Base-by-base conservation (phyloP, 2,329 filamentous ascomycete species). In the Phyllosticta citriasiana region DNA sequence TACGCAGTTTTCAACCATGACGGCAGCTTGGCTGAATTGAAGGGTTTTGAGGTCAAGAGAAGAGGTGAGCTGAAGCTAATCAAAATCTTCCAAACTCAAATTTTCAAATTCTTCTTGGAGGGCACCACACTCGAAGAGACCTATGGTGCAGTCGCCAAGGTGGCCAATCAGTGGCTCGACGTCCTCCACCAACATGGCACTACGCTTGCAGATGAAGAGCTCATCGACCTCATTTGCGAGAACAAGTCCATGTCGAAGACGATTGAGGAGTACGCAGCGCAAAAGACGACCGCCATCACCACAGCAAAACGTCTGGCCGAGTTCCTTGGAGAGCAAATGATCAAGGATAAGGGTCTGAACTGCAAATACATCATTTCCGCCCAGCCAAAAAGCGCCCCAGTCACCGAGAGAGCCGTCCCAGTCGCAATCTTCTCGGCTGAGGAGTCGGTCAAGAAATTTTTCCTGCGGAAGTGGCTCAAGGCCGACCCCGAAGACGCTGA, bases 1-100 rank as follows among this genome's bases (percentile, higher is more conserved):
- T 99, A 99, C 72, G 94, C 95, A 51, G 94, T 99, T 3, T 99
- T 99, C 83, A 99, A 99, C 70, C 89, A 97, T 64, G 94, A 99
- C 69, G 94, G 95, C 50, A 96, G 88, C 73, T 80, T 99, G 58
- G 94, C 94, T 14, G 94, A 99, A 72, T 75, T 99, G 70, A 99
- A 99, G 71, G 94, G 94, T 5, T 99, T 99, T 70, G 94, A 99
- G 70, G 87, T 99, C 66, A 99, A 99, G 79, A 87, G 94, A 72
- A 84, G 94, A 83, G 94, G 94, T 80, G 94, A 99, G 77, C 79
- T 99, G 67, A 99, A 99, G 78, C 86, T 99, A 67, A 99, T 99
- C 83, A 99, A 99, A 77, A 99, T 97, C 71, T 99, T 99, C 74
- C 94, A 99, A 74, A 91, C 94, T 63, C 94, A 99, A 70, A 96